Evolutionary conservation across 345 rosid species (phyloP).

Genomic region (Anastatica hierochuntica): DNA sequence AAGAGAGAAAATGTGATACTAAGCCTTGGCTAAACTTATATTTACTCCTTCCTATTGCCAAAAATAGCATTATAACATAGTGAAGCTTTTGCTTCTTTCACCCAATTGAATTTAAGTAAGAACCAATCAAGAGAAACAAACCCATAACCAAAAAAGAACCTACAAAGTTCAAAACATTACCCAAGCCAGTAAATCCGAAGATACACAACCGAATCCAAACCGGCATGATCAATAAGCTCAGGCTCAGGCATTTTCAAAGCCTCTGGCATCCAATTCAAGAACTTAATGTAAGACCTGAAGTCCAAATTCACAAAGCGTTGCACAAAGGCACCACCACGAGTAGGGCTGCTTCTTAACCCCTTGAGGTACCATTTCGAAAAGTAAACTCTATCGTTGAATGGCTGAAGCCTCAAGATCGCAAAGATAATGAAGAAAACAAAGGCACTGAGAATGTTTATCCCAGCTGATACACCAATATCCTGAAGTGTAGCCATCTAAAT

Average conservation of each 20-base stretch:
- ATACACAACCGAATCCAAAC: slow-evolving; percentile 91
- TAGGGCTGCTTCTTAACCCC: slow-evolving; percentile 67
- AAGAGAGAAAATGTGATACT: neutral
- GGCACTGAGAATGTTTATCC: slow-evolving; percentile 61
- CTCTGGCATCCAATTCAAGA: slow-evolving; percentile 89
- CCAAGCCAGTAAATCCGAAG: slow-evolving; percentile 90
- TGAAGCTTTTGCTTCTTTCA: neutral
- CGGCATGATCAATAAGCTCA: slow-evolving; percentile 95
- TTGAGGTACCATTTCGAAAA: slow-evolving; percentile 97
- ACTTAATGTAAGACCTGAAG: slow-evolving; percentile 53
- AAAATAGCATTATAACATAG: neutral
- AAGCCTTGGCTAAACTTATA: no score
- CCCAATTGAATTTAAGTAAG: no score
- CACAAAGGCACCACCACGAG: slow-evolving; percentile 45
- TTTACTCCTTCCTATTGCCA: neutral
- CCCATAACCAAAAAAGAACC: neutral
- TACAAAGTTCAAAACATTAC: slow-evolving; percentile 29
- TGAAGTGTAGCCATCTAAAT: slow-evolving; percentile 63
- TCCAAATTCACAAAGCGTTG: slow-evolving; percentile 72
- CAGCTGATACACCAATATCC: slow-evolving; percentile 85
- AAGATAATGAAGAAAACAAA: slow-evolving; percentile 67
- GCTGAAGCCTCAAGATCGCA: slow-evolving; percentile 81
- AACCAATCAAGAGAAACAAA: neutral
- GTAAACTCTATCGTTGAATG: slow-evolving; percentile 89
- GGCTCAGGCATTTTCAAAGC: slow-evolving; percentile 91